A percentile compares a stretch with the other conserved stretches of the same genome.
Conservation (phyloP, 2,329 filamentous ascomycete genomes). For the Botrytis fabae region DNA sequence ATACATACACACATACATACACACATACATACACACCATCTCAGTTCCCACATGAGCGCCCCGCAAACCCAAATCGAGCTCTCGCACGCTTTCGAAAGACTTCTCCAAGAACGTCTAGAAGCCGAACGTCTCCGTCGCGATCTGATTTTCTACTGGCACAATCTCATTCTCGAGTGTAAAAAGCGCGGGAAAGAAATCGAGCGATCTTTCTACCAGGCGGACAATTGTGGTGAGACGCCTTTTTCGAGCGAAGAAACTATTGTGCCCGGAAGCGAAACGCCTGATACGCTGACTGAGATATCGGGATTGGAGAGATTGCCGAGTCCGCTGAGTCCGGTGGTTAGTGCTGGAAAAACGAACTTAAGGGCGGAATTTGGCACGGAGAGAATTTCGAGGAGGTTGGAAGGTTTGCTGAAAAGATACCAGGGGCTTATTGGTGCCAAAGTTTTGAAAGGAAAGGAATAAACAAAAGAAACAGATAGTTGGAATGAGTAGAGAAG, state of each 20-base stretch:
- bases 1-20: neutral
- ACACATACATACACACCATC: neutral
- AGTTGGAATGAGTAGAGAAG: constrained; percentile 7
- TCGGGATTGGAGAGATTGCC: neutral
- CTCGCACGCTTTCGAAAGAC: constrained; percentile 19
- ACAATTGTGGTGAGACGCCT: constrained; percentile 9
- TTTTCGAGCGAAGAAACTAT: constrained; percentile 18
- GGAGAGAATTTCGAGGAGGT: neutral
- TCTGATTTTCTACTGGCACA: constrained; percentile 16
- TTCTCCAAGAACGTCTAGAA: constrained; percentile 18
- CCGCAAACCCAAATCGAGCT: constrained; percentile 8
- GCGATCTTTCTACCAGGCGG: neutral
- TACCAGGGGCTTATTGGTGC: constrained; percentile 5
- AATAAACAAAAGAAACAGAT: neutral
- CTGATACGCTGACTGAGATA: neutral
- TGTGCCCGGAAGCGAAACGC: neutral
- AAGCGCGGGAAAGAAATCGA: neutral
- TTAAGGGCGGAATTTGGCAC: neutral
- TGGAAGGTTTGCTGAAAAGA: constrained; percentile 2
- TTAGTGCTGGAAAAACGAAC: neutral
- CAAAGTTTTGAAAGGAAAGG: neutral
- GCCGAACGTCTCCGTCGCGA: constrained; percentile 10
- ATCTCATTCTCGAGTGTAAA: neutral
- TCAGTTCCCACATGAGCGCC: constrained; percentile 6
- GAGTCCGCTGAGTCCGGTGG: neutral